Percentiles rank a stretch among this genome's conserved stretches.
phyloP scores from a whole-genome alignment of 2,329 filamentous ascomycete genomes.

The Dactylonectria estremocensis region DNA sequence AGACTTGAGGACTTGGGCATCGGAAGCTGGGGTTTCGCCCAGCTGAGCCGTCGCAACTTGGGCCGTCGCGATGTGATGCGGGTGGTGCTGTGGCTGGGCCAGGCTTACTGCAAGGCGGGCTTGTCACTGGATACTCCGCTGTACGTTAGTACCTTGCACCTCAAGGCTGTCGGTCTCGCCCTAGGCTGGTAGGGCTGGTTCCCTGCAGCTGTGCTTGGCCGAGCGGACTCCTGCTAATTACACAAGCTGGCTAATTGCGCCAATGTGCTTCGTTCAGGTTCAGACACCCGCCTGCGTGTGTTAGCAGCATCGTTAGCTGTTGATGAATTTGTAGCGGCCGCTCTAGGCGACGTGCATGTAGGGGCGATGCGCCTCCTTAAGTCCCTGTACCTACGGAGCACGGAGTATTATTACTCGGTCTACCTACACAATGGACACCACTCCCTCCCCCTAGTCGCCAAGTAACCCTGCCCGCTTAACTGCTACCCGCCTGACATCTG shows the following conservation, averaged over 20 bases:
- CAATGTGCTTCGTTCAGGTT: neutral
- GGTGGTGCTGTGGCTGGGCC: conserved; percentile 4
- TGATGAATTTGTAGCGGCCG: conserved; percentile 14
- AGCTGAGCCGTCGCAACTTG: neutral
- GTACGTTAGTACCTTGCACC: too few relatives aligned
- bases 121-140: too few relatives aligned
- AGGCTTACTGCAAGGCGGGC: conserved; percentile 8
- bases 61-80: conserved; percentile 9
- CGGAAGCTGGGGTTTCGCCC: neutral
- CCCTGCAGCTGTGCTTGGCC: conserved; percentile 2
- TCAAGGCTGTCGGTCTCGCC: conserved; percentile 13
- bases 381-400: neutral
- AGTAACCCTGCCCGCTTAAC: neutral
- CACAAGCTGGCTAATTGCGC: neutral
- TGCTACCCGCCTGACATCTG: neutral
- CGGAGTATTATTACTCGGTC: neutral
- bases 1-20: neutral
- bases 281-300: neutral
- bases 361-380: neutral
- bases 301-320: conserved; percentile 7
- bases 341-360: conserved; percentile 12
- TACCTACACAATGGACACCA: neutral
- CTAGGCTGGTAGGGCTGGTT: conserved; percentile 10
- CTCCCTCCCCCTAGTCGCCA: neutral
- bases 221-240: conserved; percentile 6